Percentiles rank a stretch among this genome's conserved stretches.
Evolutionary conservation across 192 early-diverging fungal genomes (phyloP).

Genomic region (Coemansia sp.): DNA sequence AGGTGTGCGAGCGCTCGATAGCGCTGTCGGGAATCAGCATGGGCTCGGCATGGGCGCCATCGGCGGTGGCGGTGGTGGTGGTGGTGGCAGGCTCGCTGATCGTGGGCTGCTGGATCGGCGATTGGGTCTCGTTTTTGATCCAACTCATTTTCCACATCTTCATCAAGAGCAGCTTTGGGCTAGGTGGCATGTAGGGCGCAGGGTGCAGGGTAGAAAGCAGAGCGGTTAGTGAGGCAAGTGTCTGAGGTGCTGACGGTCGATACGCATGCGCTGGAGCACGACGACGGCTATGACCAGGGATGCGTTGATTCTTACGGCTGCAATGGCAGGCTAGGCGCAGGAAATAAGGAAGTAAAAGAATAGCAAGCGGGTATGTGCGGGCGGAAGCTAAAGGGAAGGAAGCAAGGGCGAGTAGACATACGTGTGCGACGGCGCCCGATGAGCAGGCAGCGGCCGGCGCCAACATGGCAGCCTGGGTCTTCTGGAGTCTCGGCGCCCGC

Average conservation of each 20-base stretch:
- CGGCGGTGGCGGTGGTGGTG: too few relatives aligned
- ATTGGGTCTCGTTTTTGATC: slow-evolving; percentile 21
- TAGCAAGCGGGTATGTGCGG: slow-evolving; percentile 1
- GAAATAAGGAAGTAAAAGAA: not conserved
- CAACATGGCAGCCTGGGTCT: not conserved
- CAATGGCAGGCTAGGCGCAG: not conserved
- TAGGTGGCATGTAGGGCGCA: slow-evolving; percentile 32
- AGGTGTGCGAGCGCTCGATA: slow-evolving; percentile 16
- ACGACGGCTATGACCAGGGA: not conserved
- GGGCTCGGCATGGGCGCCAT: not conserved
- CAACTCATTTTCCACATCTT: slow-evolving; percentile 52
- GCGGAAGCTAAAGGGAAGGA: slow-evolving; percentile 4
- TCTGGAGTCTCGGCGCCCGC: not conserved
- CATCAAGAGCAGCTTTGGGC: slow-evolving; percentile 25
- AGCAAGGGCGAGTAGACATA: slow-evolving; percentile 7
- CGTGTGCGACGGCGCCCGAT: not conserved
- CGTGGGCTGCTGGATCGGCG: slow-evolving; percentile 11
- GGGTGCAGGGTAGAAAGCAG: slow-evolving; percentile 6
- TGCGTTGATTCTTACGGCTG: not conserved
- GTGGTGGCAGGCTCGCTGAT: slow-evolving; percentile 4
- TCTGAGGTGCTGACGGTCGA: not conserved
- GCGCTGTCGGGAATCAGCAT: not conserved
- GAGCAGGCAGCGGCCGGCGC: not conserved
- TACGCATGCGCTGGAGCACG: not conserved
- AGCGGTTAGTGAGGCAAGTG: not conserved